Evolutionary conservation across 495 filamentous ascomycete species (phyloP), one percentile per base, ranked within the genome.

Genomic region (Poronia punctata): DNA sequence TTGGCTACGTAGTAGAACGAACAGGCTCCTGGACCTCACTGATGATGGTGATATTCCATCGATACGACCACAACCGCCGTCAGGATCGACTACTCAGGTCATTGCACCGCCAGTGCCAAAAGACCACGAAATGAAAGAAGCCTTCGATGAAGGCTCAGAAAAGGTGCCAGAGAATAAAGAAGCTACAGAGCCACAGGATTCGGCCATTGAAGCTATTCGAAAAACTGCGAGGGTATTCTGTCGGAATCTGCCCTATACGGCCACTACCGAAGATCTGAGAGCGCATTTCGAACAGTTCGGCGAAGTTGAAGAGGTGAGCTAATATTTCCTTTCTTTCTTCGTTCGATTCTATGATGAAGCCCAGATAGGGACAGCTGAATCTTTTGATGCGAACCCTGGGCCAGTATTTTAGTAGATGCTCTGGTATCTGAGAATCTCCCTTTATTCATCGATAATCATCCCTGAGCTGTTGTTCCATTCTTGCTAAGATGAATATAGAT

Each of bases 291-390:
- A 67, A 36, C 61, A 64, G 7, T 88, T 79, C 54, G 89, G 88
- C 19, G 61, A 67, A 35, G 62, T 95, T 28, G 80, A 88, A 72
- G 93, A 97, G 83, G 92, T 97, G 76, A 74, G 84, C 45, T 65
- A 17, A 4, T 40, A 22, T 23, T 23, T 33, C 16, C 24, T 38
- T 37, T 54, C 44, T 11, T 37, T 44, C 30, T 36, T 35, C n/a
- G 50, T 54, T 60, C 12, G 30, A 46, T 74, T 71, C 65, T 57
- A 72, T 89, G 90, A 96, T 96, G 90, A 96, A 82, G 64, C 77
- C 77, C 83, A 83, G 90, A 95, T 97, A 97, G 92, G 92, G 92
- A 96, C 90, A 97, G 75, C 88, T 84, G 79, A 96, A 92, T 81
- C 79, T 46, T 68, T 43, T 75, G 74, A 76, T 72, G 74, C 63